Evolutionary conservation across 2,329 filamentous ascomycete species (phyloP).

Genomic region (Geoglossum cookeanum): DNA sequence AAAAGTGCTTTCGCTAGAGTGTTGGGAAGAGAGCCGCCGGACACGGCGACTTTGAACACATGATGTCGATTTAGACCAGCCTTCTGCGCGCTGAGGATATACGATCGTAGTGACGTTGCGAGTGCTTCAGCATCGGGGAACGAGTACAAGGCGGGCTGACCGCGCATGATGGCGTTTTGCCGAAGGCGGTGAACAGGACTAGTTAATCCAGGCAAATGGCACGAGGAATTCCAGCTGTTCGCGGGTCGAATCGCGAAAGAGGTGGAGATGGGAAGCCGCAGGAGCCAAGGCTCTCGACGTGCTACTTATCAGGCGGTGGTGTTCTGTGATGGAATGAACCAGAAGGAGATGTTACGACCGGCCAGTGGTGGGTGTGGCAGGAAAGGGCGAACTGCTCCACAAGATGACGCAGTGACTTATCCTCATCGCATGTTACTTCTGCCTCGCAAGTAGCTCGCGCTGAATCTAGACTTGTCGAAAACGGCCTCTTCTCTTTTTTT

Average conservation of each 20-base stretch:
- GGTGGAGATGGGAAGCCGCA: neutral
- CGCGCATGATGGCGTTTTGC: constrained; percentile 17
- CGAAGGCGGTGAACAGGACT: constrained; percentile 1
- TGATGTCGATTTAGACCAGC: constrained; percentile 62
- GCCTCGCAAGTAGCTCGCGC: neutral
- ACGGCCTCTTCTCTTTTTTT: neutral
- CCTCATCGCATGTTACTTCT: neutral
- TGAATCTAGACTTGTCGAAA: neutral
- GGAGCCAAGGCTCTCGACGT: neutral
- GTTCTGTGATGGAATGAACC: neutral
- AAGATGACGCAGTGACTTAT: neutral
- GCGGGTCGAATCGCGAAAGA: neutral
- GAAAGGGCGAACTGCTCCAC: neutral
- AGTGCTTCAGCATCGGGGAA: constrained; percentile 54
- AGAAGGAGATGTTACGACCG: neutral
- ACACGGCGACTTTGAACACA: constrained; percentile 80
- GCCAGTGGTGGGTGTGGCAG: neutral
- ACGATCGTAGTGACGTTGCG: constrained; percentile 58
- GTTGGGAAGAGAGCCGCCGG: constrained; percentile 80
- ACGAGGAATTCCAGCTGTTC: neutral
- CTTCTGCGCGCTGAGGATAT: constrained; percentile 66
- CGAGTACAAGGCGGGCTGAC: constrained; percentile 49
- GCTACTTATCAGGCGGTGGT: neutral
- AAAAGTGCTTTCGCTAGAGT: constrained; percentile 74
- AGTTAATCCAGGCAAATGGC: neutral